phyloP scores from a whole-genome alignment of 108 stramenopile species.

The Schizochytrium sp. region DNA sequence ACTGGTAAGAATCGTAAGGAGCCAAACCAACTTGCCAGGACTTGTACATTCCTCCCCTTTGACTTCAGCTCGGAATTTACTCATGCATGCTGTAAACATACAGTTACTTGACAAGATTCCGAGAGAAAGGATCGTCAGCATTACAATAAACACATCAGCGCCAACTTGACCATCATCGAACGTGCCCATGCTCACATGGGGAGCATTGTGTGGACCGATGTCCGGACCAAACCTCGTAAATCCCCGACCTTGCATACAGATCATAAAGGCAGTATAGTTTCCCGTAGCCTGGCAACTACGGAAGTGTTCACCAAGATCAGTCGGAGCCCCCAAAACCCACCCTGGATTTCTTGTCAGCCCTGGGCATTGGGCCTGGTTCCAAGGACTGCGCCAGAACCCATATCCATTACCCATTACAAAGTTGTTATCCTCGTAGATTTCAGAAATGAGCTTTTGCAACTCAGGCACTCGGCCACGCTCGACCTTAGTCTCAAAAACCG shows the following conservation, averaged over 20 bases:
- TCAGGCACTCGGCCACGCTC: not conserved
- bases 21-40: not conserved
- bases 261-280: not conserved
- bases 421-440: not conserved
- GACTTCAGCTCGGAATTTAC: not conserved
- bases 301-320: not conserved
- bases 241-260: slow-evolving; percentile 7
- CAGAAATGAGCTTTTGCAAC: not conserved
- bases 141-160: not conserved
- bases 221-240: slow-evolving; percentile 32
- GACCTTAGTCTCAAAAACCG: slow-evolving; percentile 18
- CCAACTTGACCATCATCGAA: not conserved
- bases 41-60: not conserved
- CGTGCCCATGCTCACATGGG: slow-evolving; percentile 29
- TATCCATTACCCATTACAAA: slow-evolving; percentile 1
- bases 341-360: slow-evolving; percentile 28
- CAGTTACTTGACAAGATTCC: not conserved
- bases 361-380: not conserved
- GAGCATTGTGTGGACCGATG: slow-evolving; percentile 27
- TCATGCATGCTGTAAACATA: not conserved
- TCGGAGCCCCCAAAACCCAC: slow-evolving; percentile 14
- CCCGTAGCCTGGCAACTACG: not conserved
- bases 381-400: slow-evolving; percentile 29
- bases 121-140: not conserved
- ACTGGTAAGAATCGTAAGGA: not conserved